Base-by-base conservation (phyloP, 768 basidiomycete genomes). In the Naematelia encephala region DNA sequence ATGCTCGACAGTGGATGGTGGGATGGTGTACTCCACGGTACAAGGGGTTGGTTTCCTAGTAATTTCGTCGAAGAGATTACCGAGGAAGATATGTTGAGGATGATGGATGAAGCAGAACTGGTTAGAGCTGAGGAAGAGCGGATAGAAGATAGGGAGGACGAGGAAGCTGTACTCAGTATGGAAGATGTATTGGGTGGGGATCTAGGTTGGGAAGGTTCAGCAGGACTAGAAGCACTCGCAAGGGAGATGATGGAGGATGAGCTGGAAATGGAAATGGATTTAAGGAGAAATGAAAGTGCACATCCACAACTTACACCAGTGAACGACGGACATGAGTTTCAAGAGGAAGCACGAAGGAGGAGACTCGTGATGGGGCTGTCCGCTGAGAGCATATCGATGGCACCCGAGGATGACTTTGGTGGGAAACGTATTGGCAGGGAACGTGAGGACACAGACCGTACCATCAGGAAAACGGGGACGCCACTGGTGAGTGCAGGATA, bases 1-100 rank as follows among this genome's bases (percentile, higher is more conserved):
- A 87, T 86, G 68, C 85, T 97, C 55, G 88, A 90, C 34, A 89
- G 89, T 3, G 94, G 94, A 14, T 99, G 94, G 94, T 97, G 93
- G 96, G 94, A 99, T 76, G 94, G 94, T 3, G 80, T 96, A 59
- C 82, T 96, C 21, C 85, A 86, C 49, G 88, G 90, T 55, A 87
- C 89, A 75, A 85, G 94, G 51, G 94, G 94, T 57, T 79, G 76
- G 72, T 94, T 99, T 78, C 94, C 94, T 21, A 90, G 89, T 66
- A 99, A 98, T 80, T 98, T 96, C 80, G 92, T 96, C 46, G 79
- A 81, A 48, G 74, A 84, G 46, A 85, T 97, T 56, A 82, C 85
- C 23, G 88, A 65, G 21, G 68, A 67, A n/a, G 67, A 70, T 43
- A 28, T 60, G 56, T 43, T 42, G 21, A 30, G 22, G 12, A 50